Conservation (phyloP, 495 filamentous ascomycete genomes). For the Staphylotrichum longicolle region DNA sequence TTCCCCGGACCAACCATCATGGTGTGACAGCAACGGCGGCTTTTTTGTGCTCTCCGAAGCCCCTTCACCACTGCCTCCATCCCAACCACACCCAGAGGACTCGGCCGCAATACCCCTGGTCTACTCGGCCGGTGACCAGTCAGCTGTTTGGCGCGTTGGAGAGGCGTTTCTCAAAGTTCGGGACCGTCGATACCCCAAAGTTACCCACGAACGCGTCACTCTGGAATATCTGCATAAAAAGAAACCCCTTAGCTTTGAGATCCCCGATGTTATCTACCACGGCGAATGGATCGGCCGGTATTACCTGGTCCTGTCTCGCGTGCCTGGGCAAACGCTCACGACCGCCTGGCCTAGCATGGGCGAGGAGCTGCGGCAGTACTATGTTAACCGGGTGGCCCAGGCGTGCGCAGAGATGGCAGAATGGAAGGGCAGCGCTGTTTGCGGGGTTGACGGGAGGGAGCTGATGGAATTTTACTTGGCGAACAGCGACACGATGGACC, state of each 20-base stretch:
- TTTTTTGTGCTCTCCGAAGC: slow-evolving; percentile 19
- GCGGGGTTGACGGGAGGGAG: slow-evolving; percentile 15
- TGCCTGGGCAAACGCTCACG: slow-evolving; percentile 8
- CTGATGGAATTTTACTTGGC: slow-evolving; percentile 8
- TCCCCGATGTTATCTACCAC: slow-evolving; percentile 17
- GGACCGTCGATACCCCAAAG: neutral
- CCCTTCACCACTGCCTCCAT: neutral
- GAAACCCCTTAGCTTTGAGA: slow-evolving; percentile 8
- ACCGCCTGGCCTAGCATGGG: slow-evolving; percentile 20
- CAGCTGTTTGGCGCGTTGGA: slow-evolving; percentile 22
- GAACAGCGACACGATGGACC: neutral
- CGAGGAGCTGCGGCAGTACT: slow-evolving; percentile 10
- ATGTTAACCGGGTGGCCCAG: slow-evolving; percentile 11
- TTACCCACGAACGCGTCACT: slow-evolving; percentile 18
- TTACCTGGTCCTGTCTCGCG: slow-evolving; percentile 14
- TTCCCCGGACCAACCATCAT: slow-evolving; percentile 11
- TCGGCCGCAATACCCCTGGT: slow-evolving; percentile 1
- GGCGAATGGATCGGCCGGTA: slow-evolving; percentile 15
- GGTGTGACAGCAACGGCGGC: slow-evolving; percentile 18
- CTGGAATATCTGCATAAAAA: slow-evolving; percentile 18
- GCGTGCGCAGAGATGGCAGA: slow-evolving; percentile 8
- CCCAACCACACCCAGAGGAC: neutral
- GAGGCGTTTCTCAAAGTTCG: slow-evolving; percentile 22
- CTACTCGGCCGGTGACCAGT: slow-evolving; percentile 12
- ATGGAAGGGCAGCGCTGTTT: slow-evolving; percentile 13